Evolutionary conservation across 345 rosid species (phyloP).

Genomic region (Salix dunnii): DNA sequence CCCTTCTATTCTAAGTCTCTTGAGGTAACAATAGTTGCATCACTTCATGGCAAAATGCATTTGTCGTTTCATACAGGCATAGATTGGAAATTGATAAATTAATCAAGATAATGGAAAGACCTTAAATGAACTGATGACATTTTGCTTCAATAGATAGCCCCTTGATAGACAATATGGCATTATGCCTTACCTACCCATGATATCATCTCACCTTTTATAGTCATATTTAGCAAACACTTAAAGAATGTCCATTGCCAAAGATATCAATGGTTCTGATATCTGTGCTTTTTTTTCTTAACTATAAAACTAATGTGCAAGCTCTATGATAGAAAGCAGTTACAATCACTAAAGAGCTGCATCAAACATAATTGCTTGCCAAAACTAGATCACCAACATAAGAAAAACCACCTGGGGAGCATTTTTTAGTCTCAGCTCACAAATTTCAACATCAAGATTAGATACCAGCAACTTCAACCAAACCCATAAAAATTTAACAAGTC

Average conservation of each 20-base stretch:
- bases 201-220: neutral
- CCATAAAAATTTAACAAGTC: neutral
- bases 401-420: neutral
- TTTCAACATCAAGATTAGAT: neutral
- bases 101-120: neutral
- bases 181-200: neutral
- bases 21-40: neutral
- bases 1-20: neutral
- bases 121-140: neutral
- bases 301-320: neutral
- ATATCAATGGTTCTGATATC: neutral
- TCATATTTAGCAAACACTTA: neutral
- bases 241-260: neutral
- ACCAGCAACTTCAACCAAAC: slow-evolving; percentile 8
- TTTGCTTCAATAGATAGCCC: neutral
- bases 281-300: neutral
- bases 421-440: neutral
- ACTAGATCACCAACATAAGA: neutral
- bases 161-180: slow-evolving; percentile 4
- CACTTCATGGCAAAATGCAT: neutral
- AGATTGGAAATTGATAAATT: neutral
- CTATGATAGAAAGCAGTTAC: neutral
- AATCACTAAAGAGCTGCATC: neutral
- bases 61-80: neutral
- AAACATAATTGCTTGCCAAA: neutral